A percentile compares a stretch with the other conserved stretches of the same genome.
These are phyloP conservation scores for Pyricularia sp. DNA, from an alignment of 2,329 filamentous ascomycete species.

Conservation along the genomic window DNA sequence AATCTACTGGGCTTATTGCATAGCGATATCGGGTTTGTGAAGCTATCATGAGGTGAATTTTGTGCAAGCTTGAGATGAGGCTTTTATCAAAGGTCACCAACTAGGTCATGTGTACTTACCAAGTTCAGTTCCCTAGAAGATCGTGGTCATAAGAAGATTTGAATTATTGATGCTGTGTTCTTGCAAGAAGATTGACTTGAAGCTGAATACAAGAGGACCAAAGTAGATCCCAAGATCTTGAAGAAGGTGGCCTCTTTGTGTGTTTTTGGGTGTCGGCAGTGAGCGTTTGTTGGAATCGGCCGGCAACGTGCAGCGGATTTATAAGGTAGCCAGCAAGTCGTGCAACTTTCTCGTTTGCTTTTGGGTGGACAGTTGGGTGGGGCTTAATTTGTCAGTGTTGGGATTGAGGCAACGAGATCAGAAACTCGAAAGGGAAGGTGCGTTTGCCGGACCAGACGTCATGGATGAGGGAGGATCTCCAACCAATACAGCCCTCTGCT, in stretches of 20 bases:
- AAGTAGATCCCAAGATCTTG: background rate
- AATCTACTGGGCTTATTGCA: fast-evolving
- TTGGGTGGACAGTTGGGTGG: background rate
- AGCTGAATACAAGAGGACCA: background rate
- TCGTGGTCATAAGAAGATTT: background rate
- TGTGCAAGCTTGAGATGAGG: background rate
- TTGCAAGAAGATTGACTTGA: background rate
- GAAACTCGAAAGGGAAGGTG: background rate
- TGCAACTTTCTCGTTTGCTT: too few relatives aligned
- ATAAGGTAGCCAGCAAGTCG: too few relatives aligned
- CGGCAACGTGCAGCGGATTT: background rate
- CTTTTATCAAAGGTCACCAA: background rate
- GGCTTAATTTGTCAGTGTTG: background rate
- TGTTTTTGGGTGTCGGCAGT: background rate
- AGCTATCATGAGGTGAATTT: background rate
- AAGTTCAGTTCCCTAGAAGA: background rate
- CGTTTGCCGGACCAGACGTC: background rate
- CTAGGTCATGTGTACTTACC: background rate
- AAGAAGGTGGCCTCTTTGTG: background rate
- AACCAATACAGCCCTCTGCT: background rate
- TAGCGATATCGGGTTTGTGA: background rate
- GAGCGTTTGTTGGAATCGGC: background rate
- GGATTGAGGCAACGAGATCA: background rate
- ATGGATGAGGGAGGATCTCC: background rate
- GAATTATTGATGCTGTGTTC: background rate